Percentiles rank a stretch among this genome's conserved stretches.
These are phyloP conservation scores for Aspergillus cavernicola DNA, from an alignment of 495 filamentous ascomycete genomes.

Conservation along the genomic window DNA sequence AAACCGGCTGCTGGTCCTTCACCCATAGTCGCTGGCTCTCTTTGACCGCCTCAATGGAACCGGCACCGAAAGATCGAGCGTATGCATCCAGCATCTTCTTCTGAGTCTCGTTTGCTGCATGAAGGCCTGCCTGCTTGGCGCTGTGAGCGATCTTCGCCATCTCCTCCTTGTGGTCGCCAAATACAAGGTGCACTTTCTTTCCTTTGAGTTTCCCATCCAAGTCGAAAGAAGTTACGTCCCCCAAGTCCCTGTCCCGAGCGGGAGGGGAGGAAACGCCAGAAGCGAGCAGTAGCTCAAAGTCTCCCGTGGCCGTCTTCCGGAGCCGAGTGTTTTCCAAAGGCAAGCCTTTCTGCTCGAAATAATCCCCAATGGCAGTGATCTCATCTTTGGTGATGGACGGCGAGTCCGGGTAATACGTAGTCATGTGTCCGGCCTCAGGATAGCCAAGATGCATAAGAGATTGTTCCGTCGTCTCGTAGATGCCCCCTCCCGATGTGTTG, in stretches of 20 bases:
- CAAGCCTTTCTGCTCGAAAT: conserved; percentile 70
- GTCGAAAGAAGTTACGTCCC: conserved; percentile 61
- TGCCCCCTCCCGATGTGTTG: conserved; percentile 53
- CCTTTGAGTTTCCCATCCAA: conserved; percentile 60
- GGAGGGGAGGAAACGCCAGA: conserved; percentile 61
- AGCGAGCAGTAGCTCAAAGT: conserved; percentile 81
- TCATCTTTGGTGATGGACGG: conserved; percentile 81
- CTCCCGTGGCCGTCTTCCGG: conserved; percentile 64
- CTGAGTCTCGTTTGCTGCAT: conserved; percentile 83
- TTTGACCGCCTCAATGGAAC: conserved; percentile 85
- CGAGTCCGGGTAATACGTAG: conserved; percentile 89
- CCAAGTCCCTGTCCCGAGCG: conserved; percentile 61
- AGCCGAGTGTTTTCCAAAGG: conserved; percentile 86
- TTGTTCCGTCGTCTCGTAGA: conserved; percentile 65
- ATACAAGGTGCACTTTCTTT: conserved; percentile 71
- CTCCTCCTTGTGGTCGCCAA: conserved; percentile 77
- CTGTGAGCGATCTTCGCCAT: conserved; percentile 74
- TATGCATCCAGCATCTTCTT: conserved; percentile 80
- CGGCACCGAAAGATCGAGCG: conserved; percentile 76
- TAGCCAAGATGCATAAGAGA: conserved; percentile 83
- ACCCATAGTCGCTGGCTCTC: conserved; percentile 91
- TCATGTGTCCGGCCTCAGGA: conserved; percentile 75
- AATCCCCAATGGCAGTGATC: conserved; percentile 65
- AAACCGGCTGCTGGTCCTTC: conserved; percentile 79
- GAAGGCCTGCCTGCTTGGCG: conserved; percentile 66